A percentile compares a stretch with the other conserved stretches of the same genome.
phyloP scores from a whole-genome alignment of 2,329 filamentous ascomycete species.

The Aspergillus japonicus region DNA sequence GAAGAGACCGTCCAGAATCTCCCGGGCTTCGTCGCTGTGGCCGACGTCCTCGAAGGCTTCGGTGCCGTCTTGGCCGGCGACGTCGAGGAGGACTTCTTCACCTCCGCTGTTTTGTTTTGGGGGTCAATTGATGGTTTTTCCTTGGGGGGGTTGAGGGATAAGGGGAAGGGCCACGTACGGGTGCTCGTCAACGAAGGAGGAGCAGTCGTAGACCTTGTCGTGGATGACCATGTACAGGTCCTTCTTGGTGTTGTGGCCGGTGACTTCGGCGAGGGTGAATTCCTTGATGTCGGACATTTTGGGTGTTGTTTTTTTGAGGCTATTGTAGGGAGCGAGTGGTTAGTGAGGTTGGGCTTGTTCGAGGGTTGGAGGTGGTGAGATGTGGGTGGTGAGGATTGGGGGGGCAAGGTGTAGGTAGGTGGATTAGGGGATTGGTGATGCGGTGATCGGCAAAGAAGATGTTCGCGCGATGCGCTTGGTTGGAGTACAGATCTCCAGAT shows the following conservation, averaged over 20 bases:
- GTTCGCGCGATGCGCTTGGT: too few relatives aligned
- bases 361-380: background rate
- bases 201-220: slow-evolving; percentile 91
- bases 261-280: slow-evolving; percentile 77
- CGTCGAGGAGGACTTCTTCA: slow-evolving; percentile 96
- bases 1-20: slow-evolving; percentile 77
- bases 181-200: slow-evolving; percentile 94
- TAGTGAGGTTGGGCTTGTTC: background rate
- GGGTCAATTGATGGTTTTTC: slow-evolving; percentile 2
- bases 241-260: slow-evolving; percentile 85
- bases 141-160: background rate
- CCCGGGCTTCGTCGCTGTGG: slow-evolving; percentile 96
- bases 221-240: slow-evolving; percentile 89
- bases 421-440: too few relatives aligned
- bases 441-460: too few relatives aligned
- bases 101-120: slow-evolving; percentile 66
- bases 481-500: too few relatives aligned
- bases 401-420: too few relatives aligned
- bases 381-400: too few relatives aligned
- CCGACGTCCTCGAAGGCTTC: slow-evolving; percentile 99
- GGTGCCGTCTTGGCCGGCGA: slow-evolving; percentile 91
- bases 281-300: slow-evolving; percentile 56
- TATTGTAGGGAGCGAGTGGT: background rate
- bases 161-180: slow-evolving; percentile 58
- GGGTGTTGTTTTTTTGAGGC: background rate